phyloP scores from a whole-genome alignment of 345 rosid genomes.

The Cardiospermum halicacabum region DNA sequence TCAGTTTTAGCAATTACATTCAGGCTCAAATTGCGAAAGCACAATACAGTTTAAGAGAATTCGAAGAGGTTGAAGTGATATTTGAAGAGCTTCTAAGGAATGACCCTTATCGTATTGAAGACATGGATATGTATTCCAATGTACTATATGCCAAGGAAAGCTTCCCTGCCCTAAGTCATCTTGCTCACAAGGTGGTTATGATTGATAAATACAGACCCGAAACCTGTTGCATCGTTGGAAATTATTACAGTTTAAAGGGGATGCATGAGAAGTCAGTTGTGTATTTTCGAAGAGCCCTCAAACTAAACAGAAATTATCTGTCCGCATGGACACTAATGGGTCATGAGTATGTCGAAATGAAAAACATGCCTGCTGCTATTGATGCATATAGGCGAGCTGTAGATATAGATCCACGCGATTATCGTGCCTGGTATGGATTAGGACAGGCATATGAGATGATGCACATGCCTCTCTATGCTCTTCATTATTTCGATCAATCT shows the following conservation, averaged over 20 bases:
- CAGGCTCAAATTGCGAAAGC: too few species aligned
- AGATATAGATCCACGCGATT: slow-evolving; percentile 81
- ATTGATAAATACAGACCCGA: slow-evolving; percentile 96
- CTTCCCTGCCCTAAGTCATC: slow-evolving; percentile 70
- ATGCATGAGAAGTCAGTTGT: slow-evolving; percentile 88
- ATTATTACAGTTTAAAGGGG: slow-evolving; percentile 95
- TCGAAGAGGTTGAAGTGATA: slow-evolving; percentile 12
- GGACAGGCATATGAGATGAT: slow-evolving; percentile 98
- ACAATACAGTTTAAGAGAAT: too few species aligned
- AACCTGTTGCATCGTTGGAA: slow-evolving; percentile 94
- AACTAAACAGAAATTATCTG: slow-evolving; percentile 76
- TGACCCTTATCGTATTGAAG: slow-evolving; percentile 72
- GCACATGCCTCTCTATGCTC: slow-evolving; percentile 87
- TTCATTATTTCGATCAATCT: slow-evolving; percentile 85
- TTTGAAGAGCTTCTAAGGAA: slow-evolving; percentile 80
- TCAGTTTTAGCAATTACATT: too few species aligned
- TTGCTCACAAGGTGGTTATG: slow-evolving; percentile 80
- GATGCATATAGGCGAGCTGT: slow-evolving; percentile 97
- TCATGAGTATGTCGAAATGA: slow-evolving; percentile 95
- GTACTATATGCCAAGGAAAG: too few species aligned
- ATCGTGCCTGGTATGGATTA: slow-evolving; percentile 94
- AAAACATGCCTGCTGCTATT: slow-evolving; percentile 90
- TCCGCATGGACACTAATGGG: slow-evolving; percentile 99
- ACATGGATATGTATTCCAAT: too few species aligned
- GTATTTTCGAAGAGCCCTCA: slow-evolving; percentile 94